phyloP scores from a whole-genome alignment of 306 rosid genomes.

The Dryas drummondii region DNA sequence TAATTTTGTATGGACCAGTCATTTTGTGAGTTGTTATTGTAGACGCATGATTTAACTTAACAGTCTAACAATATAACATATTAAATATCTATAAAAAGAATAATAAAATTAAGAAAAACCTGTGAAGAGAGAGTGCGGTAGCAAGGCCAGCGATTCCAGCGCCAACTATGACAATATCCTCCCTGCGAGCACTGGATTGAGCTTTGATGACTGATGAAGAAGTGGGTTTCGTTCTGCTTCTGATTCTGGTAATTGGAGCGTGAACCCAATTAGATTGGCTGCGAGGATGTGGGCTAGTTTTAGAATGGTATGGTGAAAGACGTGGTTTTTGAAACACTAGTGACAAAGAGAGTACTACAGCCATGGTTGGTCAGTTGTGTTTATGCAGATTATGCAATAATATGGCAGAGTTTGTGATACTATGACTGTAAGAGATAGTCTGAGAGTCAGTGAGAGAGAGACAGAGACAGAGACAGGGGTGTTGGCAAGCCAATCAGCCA shows the following conservation, averaged over 20 bases:
- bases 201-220: constrained; percentile 27
- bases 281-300: constrained; percentile 12
- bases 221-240: constrained; percentile 27
- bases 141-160: constrained; percentile 80
- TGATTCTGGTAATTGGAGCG: constrained; percentile 22
- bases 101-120: constrained; percentile 16
- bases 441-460: neutral
- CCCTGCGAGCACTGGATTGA: constrained; percentile 40
- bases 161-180: constrained; percentile 67
- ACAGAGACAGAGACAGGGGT: neutral
- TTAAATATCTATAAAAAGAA: no score
- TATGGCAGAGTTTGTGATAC: neutral
- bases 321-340: constrained; percentile 30
- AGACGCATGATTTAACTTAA: neutral
- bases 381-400: no score
- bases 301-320: constrained; percentile 22
- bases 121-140: constrained; percentile 74
- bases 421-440: neutral
- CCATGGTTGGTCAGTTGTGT: constrained; percentile 37
- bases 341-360: constrained; percentile 31
- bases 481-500: constrained; percentile 15
- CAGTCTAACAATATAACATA: neutral
- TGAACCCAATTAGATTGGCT: constrained; percentile 9
- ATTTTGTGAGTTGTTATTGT: no score
- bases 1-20: no score